A percentile compares a stretch with the other conserved stretches of the same genome.
Evolutionary conservation across 176 grass and related monocot species (phyloP).

Genomic region (Zoysia pacifica): DNA sequence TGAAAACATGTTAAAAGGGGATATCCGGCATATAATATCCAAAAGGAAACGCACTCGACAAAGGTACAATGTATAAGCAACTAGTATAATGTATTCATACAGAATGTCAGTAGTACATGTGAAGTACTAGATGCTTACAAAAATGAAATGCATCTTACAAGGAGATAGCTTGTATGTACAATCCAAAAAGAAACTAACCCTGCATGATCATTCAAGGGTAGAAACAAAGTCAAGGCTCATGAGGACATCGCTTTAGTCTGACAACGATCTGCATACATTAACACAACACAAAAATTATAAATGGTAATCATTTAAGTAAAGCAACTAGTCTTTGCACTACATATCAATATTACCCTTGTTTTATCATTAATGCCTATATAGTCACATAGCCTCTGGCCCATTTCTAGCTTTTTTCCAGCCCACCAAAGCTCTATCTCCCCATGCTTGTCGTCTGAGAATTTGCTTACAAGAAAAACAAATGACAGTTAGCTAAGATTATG

Average conservation of each 20-base stretch:
- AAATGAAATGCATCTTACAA: not conserved
- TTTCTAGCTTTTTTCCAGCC: conserved; percentile 64
- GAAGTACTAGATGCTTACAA: not conserved
- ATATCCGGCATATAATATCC: not conserved
- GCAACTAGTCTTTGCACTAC: not conserved
- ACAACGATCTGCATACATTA: conserved; percentile 48
- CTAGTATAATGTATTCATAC: not conserved
- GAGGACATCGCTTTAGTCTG: conserved; percentile 20
- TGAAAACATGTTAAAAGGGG: not conserved
- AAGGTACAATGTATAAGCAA: not conserved
- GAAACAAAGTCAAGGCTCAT: conserved; percentile 4
- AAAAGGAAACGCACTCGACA: not conserved
- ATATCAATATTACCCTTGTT: conserved; percentile 58
- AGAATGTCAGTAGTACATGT: not conserved
- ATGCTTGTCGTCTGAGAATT: conserved; percentile 25
- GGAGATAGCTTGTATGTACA: not conserved
- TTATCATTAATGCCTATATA: conserved; percentile 71
- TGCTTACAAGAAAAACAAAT: conserved; percentile 1
- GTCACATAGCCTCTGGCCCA: conserved; percentile 49
- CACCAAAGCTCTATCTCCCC: conserved; percentile 48
- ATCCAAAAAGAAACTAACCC: conserved; percentile 2
- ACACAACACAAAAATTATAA: not conserved
- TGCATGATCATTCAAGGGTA: not conserved
- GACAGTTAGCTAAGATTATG: not conserved
- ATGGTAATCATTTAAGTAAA: not conserved